Percentiles rank a stretch among this genome's conserved stretches.
Conservation (phyloP, 140 eudicot genomes). For the Erigeron philadelphicus region DNA sequence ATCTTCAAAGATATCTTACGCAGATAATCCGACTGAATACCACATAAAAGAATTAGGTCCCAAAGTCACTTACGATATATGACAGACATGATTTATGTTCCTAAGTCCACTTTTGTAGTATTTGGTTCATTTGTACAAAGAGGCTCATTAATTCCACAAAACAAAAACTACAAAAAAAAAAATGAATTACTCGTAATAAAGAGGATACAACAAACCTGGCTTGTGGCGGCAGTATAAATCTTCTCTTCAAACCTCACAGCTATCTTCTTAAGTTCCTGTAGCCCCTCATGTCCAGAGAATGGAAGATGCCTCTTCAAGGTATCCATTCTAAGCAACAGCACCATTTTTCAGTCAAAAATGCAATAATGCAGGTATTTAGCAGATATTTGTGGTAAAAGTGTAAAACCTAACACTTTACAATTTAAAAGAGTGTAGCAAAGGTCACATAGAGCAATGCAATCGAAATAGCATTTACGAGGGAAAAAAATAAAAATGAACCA, state of each 20-base stretch:
- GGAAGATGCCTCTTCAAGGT: slow-evolving; percentile 38
- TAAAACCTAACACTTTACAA: slow-evolving; percentile 10
- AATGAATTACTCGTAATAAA: not conserved
- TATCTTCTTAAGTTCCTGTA: slow-evolving; percentile 39
- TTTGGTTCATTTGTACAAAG: slow-evolving; percentile 2
- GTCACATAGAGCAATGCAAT: not conserved
- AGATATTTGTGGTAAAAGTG: slow-evolving; percentile 28
- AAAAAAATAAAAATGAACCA: not conserved
- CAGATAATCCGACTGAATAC: slow-evolving; percentile 69
- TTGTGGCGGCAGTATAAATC: slow-evolving; percentile 41
- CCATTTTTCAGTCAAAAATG: slow-evolving; percentile 19
- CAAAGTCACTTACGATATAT: slow-evolving; percentile 20
- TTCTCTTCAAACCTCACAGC: slow-evolving; percentile 70
- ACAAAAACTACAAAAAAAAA: not conserved
- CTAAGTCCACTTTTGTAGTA: slow-evolving; percentile 3
- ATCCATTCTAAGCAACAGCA: slow-evolving; percentile 47
- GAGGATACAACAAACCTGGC: slow-evolving; percentile 50
- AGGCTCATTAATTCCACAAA: slow-evolving; percentile 2
- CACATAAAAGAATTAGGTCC: slow-evolving; percentile 13
- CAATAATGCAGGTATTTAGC: slow-evolving; percentile 10
- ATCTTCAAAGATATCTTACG: slow-evolving; percentile 77
- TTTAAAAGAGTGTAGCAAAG: not conserved
- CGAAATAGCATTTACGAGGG: not conserved
- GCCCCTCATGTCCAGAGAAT: slow-evolving; percentile 40
- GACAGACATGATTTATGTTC: slow-evolving; percentile 10